Evolutionary conservation across 257 asterid genomes (phyloP).

Genomic region (Lycium barbarum): DNA sequence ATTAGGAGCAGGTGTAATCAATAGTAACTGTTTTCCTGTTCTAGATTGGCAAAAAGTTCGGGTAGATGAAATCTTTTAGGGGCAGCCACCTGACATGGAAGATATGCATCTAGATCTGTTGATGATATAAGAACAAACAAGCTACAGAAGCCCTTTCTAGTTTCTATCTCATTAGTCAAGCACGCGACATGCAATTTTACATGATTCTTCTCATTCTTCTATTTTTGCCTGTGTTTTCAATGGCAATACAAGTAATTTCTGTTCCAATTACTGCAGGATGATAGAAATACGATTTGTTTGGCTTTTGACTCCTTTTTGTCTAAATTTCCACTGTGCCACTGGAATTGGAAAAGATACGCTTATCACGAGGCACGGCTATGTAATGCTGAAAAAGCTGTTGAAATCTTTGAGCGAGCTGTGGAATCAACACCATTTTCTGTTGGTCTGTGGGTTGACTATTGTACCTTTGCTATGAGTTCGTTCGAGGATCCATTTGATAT

Average conservation of each 20-base stretch:
- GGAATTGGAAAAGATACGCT: constrained; percentile 86
- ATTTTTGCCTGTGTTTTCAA: not conserved
- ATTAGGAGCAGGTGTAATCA: constrained; percentile 5
- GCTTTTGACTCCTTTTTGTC: constrained; percentile 79
- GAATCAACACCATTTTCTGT: constrained; percentile 66
- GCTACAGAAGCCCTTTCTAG: not conserved
- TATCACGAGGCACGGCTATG: constrained; percentile 64
- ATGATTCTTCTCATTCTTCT: constrained; percentile 18
- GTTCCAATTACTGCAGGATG: constrained; percentile 62
- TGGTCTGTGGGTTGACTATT: constrained; percentile 88
- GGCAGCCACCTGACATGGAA: not conserved
- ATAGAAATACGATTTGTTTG: constrained; percentile 62
- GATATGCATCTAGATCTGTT: constrained; percentile 7
- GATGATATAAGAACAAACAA: constrained; percentile 17
- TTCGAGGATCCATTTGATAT: constrained; percentile 71
- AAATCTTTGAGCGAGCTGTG: constrained; percentile 68
- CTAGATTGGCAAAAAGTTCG: not conserved
- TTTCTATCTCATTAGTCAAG: not conserved
- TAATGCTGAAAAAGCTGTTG: constrained; percentile 65
- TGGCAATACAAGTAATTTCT: constrained; percentile 21
- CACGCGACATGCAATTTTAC: constrained; percentile 4
- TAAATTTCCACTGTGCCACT: constrained; percentile 82
- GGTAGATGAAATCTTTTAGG: not conserved
- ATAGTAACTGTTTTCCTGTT: not conserved
- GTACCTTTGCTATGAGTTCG: constrained; percentile 60